These are phyloP conservation scores for Przewalskia tangutica DNA, from an alignment of 257 asterid species.

Conservation along the genomic window DNA sequence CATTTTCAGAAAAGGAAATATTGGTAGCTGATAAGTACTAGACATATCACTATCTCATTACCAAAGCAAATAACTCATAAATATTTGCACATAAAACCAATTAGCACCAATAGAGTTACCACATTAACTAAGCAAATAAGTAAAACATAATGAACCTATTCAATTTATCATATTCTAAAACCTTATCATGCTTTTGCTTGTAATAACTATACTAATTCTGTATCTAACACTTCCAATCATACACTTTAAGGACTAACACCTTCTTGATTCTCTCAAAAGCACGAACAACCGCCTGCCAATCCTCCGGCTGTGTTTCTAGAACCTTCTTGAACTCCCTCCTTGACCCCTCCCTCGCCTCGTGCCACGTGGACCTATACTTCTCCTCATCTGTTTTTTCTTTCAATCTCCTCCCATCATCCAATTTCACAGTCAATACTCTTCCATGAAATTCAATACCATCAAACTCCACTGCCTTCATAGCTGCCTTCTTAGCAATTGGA, in stretches of 20 bases:
- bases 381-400: constrained; percentile 39
- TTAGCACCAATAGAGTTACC: background rate
- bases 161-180: background rate
- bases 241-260: constrained; percentile 29
- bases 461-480: constrained; percentile 83
- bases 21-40: background rate
- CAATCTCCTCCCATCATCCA: constrained; percentile 78
- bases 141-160: too few species aligned
- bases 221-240: background rate
- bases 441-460: constrained; percentile 98
- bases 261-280: constrained; percentile 87
- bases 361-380: constrained; percentile 55
- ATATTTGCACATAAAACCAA: background rate
- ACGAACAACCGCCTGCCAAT: constrained; percentile 87
- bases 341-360: constrained; percentile 63
- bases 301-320: constrained; percentile 69
- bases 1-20: background rate
- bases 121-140: background rate
- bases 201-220: background rate
- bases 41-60: background rate
- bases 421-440: constrained; percentile 66
- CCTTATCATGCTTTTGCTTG: background rate
- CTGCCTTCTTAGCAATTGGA: constrained; percentile 56
- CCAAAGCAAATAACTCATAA: background rate
- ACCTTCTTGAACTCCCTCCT: constrained; percentile 56